Evolutionary conservation across 768 basidiomycete species (phyloP), one percentile per base, ranked within the genome.

Genomic region (Cystofilobasidium bisporidii): DNA sequence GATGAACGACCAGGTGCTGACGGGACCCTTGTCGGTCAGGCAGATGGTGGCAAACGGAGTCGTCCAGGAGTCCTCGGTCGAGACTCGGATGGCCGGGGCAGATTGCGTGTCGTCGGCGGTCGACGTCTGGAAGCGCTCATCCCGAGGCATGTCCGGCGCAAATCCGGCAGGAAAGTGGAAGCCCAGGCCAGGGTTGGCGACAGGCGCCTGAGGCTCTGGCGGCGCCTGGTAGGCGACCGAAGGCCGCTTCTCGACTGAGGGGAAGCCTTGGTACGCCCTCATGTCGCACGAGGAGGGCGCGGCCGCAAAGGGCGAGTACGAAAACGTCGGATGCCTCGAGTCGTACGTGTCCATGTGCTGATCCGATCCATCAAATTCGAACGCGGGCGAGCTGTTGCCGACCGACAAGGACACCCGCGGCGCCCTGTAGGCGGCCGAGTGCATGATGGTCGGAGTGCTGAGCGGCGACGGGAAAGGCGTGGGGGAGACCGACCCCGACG

Each of bases 311-410:
- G 50, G 3, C 8, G 50, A 32, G 50, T 28, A n/a, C n/a, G n/a
- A n/a, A n/a, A n/a, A n/a, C n/a, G n/a, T n/a, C n/a, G n/a, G n/a
- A n/a, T n/a, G 20, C 50, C 24, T 5, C 24, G 9, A 26, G 15
- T 56, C 28, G 18, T 56, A 2, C 3, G 3, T 3, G 53, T 56
- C 53, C 26, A 43, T 43, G 47, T 56, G 22, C 20, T 14, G 20
- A n/a, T n/a, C n/a, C n/a, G n/a, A n/a, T n/a, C 53, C 28, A 30
- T 56, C 28, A n/a, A 56, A 56, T 20, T 56, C 53, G 30, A 56
- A 56, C 14, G 53, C 2, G 26, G 53, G 53, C 53, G 53, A 56
- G 30, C 9, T 2, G 53, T 15, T 12, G 53, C 9, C 53, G 28
- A 17, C 5, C 28, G 53, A 32, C 11, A 30, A 2, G 4, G 53